phyloP scores from a whole-genome alignment of 2,329 filamentous ascomycete genomes.

The Ceratocystis papillata region DNA sequence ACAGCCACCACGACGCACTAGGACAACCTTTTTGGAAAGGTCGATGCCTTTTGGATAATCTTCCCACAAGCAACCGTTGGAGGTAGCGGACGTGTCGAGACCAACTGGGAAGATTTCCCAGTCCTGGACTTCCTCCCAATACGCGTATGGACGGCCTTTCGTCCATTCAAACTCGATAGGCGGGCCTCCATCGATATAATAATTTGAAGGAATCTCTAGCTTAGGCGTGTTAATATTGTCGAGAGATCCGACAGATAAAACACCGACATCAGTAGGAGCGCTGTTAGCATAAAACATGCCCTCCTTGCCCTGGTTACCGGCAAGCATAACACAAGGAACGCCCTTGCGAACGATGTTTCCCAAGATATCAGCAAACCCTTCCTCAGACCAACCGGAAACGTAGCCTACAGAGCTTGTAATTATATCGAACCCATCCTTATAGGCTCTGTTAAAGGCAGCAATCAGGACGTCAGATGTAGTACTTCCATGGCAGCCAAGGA shows the following conservation, averaged over 20 bases:
- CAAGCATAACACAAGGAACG: conserved; percentile 43
- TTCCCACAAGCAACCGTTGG: conserved; percentile 43
- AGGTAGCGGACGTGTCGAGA: conserved; percentile 38
- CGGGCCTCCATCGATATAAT: conserved; percentile 32
- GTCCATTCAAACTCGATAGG: conserved; percentile 36
- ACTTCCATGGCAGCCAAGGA: conserved; percentile 45
- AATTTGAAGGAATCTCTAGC: conserved; percentile 37
- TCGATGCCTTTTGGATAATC: conserved; percentile 35
- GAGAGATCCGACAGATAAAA: conserved; percentile 41
- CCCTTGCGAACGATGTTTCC: conserved; percentile 44
- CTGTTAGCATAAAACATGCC: conserved; percentile 41
- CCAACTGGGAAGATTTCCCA: conserved; percentile 42
- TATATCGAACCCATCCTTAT: conserved; percentile 47
- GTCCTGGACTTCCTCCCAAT: conserved; percentile 36
- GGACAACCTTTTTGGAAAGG: conserved; percentile 46
- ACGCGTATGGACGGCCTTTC: conserved; percentile 32
- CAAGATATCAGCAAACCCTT: conserved; percentile 41
- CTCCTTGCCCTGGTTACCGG: conserved; percentile 39
- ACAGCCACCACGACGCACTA: conserved; percentile 50
- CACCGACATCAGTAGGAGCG: conserved; percentile 39
- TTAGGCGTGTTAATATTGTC: conserved; percentile 38
- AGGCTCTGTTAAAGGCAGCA: conserved; percentile 48
- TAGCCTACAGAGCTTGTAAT: conserved; percentile 48
- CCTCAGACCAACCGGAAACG: conserved; percentile 42
- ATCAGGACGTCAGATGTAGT: conserved; percentile 48